phyloP scores from a whole-genome alignment of 140 eudicot species.

The Stevia rebaudiana region DNA sequence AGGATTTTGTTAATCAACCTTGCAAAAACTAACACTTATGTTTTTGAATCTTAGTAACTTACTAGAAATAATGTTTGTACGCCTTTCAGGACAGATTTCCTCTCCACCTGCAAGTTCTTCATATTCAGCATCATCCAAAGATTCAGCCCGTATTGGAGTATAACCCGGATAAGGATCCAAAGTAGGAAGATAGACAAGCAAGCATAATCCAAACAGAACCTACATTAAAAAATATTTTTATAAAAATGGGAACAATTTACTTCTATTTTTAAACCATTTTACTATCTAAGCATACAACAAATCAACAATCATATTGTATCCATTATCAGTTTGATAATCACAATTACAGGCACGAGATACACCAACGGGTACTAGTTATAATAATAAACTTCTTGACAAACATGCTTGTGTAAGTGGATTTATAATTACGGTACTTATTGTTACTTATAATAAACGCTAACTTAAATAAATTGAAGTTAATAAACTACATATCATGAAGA shows the following conservation, averaged over 20 bases:
- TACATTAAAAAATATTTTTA: slow-evolving; percentile 20
- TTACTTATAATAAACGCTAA: neutral
- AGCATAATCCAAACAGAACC: slow-evolving; percentile 56
- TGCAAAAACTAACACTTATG: neutral
- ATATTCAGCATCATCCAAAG: slow-evolving; percentile 38
- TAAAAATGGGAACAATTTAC: neutral
- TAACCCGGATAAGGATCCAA: slow-evolving; percentile 72
- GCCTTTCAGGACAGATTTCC: slow-evolving; percentile 83
- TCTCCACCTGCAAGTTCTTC: slow-evolving; percentile 67
- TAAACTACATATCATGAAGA: slow-evolving; percentile 2
- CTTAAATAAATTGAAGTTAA: neutral
- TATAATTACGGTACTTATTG: neutral
- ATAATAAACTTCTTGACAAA: neutral
- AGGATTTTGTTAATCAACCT: neutral
- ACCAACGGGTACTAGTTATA: neutral
- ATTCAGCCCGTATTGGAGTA: slow-evolving; percentile 41
- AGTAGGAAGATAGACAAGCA: slow-evolving; percentile 46
- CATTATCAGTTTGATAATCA: neutral
- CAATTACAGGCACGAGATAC: neutral
- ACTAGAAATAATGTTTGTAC: slow-evolving; percentile 78
- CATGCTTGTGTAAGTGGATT: slow-evolving; percentile 6
- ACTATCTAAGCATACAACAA: neutral
- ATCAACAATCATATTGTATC: neutral
- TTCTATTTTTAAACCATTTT: slow-evolving; percentile 12
- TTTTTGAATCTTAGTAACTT: slow-evolving; percentile 25